These are phyloP conservation scores for Mucor velutinosus DNA, from an alignment of 371 early-diverging fungal genomes.

Conservation along the genomic window DNA sequence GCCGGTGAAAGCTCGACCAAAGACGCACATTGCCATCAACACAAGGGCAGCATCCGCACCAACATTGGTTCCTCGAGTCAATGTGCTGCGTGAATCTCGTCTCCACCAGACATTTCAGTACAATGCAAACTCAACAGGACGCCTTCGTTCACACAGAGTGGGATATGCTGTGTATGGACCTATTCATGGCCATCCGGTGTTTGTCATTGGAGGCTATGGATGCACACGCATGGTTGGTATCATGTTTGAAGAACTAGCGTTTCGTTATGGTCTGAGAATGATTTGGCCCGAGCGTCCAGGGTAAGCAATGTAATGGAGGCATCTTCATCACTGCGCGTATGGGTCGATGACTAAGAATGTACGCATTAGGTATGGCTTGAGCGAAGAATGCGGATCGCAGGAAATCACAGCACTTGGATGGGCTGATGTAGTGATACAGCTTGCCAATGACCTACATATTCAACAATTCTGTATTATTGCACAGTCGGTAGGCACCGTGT, in stretches of 20 bases:
- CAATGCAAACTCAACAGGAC: slow-evolving; percentile 14
- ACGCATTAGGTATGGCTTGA: slow-evolving; percentile 42
- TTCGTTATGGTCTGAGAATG: slow-evolving; percentile 34
- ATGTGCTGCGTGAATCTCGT: slow-evolving; percentile 39
- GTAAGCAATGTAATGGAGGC: slow-evolving; percentile 20
- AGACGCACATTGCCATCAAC: background rate
- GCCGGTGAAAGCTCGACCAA: slow-evolving; percentile 1
- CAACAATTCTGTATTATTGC: slow-evolving; percentile 44
- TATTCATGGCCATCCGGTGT: slow-evolving; percentile 34
- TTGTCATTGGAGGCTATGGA: slow-evolving; percentile 54
- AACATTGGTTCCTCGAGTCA: slow-evolving; percentile 21
- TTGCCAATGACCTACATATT: slow-evolving; percentile 41
- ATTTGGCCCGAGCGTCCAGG: slow-evolving; percentile 59
- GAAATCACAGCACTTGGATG: slow-evolving; percentile 48
- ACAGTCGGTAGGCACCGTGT: slow-evolving; percentile 54
- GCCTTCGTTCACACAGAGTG: slow-evolving; percentile 34
- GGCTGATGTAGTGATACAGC: slow-evolving; percentile 50
- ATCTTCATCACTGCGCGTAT: background rate
- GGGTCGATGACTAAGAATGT: background rate
- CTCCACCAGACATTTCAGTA: slow-evolving; percentile 49
- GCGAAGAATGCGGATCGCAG: slow-evolving; percentile 43
- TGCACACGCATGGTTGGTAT: slow-evolving; percentile 52
- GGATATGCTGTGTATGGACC: slow-evolving; percentile 55
- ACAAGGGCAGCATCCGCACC: background rate
- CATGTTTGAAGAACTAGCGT: slow-evolving; percentile 53